phyloP scores from a whole-genome alignment of 352 stramenopile species.

The Globisporangium spinosum region DNA sequence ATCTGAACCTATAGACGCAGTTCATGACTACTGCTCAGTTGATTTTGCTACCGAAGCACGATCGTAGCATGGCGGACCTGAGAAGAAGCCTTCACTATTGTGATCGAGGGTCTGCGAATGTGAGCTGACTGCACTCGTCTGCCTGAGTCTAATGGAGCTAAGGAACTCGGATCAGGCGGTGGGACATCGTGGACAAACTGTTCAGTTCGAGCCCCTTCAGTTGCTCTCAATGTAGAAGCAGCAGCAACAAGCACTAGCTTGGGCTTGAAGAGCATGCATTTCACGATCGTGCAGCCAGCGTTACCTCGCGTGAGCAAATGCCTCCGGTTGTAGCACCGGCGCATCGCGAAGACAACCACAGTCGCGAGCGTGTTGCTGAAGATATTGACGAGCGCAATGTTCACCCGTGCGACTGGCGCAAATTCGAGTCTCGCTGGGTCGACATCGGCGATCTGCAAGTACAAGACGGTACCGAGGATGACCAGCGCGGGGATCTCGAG shows the following conservation, averaged over 20 bases:
- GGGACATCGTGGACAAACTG: no score
- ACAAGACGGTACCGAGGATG: conserved; percentile 18
- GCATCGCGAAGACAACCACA: conserved; percentile 31
- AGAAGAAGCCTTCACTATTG: background rate
- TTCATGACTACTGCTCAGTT: no score
- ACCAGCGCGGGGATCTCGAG: conserved; percentile 18
- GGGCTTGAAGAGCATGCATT: conserved; percentile 31
- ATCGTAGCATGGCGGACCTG: background rate
- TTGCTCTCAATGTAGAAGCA: background rate
- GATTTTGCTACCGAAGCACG: background rate
- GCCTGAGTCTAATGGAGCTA: background rate
- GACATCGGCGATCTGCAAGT: conserved; percentile 25
- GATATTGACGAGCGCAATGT: conserved; percentile 27
- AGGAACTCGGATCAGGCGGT: no score
- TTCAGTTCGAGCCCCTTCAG: background rate
- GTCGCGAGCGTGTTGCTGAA: conserved; percentile 32
- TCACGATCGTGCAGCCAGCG: conserved; percentile 27
- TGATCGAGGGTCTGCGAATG: background rate
- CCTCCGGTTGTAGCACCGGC: conserved; percentile 29
- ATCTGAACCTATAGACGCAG: background rate
- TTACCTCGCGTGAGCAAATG: conserved; percentile 26
- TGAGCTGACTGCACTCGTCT: background rate
- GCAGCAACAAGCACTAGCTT: conserved; percentile 14
- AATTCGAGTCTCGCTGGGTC: conserved; percentile 18
- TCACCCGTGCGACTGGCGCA: conserved; percentile 17